Percentiles rank a stretch among this genome's conserved stretches.
Evolutionary conservation across 176 grass and related monocot genomes (phyloP).

Genomic region (Oryza glaberrima): DNA sequence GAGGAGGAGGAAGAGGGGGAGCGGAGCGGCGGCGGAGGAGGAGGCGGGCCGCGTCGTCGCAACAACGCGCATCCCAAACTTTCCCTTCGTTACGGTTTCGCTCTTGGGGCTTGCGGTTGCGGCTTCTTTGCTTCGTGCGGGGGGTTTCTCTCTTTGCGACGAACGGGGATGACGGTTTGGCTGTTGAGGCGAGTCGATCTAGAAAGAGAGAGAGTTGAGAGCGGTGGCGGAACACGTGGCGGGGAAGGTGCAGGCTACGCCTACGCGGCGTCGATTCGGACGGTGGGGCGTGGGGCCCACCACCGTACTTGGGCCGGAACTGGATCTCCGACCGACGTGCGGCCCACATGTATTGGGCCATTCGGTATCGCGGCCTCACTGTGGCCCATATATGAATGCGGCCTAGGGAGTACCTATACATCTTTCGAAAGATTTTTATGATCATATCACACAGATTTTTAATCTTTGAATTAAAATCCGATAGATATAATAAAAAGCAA

Average conservation of each 20-base stretch:
- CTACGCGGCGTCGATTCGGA: background rate
- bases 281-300: background rate
- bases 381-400: no score
- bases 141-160: background rate
- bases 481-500: no score
- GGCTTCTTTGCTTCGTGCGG: background rate
- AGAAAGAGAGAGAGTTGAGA: background rate
- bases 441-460: no score
- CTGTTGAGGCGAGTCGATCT: no score
- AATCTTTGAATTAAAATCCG: no score
- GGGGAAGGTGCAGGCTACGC: background rate
- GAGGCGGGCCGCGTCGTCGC: slow-evolving; percentile 23
- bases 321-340: background rate
- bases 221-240: background rate
- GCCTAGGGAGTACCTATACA: no score
- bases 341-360: background rate
- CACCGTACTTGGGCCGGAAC: background rate
- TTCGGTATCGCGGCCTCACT: no score
- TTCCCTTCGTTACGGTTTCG: background rate
- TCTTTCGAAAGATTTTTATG: no score
- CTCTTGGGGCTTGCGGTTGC: background rate
- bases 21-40: background rate
- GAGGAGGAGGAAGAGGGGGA: background rate
- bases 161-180: background rate
- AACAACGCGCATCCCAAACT: slow-evolving; percentile 48